Conservation (phyloP, 2,329 filamentous ascomycete species). For the Podosphaera fusca region DNA sequence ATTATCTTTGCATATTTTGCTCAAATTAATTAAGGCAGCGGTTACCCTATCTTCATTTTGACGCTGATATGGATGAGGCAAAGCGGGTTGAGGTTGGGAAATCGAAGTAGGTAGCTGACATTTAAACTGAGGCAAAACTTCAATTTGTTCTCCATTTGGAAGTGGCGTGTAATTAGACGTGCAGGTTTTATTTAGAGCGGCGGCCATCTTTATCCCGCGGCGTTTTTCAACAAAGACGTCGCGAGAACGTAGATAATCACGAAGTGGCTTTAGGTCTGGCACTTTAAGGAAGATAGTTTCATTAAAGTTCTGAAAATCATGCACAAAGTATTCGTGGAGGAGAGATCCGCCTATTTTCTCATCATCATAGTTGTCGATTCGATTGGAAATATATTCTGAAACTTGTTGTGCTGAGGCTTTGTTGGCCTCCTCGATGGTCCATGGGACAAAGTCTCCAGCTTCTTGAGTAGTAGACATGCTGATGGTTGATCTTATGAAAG, state of each 20-base stretch:
- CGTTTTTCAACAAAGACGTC: neutral
- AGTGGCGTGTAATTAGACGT: neutral
- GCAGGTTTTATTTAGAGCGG: neutral
- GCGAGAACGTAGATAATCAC: neutral
- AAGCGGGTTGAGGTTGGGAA: neutral
- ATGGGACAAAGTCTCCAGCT: neutral
- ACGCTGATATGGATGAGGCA: neutral
- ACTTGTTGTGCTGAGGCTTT: neutral
- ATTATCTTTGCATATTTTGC: neutral
- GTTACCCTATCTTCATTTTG: neutral
- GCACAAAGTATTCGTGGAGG: neutral
- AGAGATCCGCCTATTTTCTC: neutral
- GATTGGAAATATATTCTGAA: neutral
- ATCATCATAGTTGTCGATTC: neutral
- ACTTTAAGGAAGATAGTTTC: neutral
- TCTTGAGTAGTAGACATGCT: neutral
- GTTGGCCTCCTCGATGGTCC: constrained; percentile 11
- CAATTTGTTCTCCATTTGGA: neutral
- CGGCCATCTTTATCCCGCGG: neutral
- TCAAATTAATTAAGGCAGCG: neutral
- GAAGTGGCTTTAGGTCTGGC: neutral
- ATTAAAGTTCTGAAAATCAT: neutral
- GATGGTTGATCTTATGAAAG: neutral
- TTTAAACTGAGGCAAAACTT: neutral
- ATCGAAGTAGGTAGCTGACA: constrained; percentile 11